A percentile compares a stretch with the other conserved stretches of the same genome.
Conservation (phyloP, 2,329 filamentous ascomycete genomes). For the Hymenoscyphus fraxineus region DNA sequence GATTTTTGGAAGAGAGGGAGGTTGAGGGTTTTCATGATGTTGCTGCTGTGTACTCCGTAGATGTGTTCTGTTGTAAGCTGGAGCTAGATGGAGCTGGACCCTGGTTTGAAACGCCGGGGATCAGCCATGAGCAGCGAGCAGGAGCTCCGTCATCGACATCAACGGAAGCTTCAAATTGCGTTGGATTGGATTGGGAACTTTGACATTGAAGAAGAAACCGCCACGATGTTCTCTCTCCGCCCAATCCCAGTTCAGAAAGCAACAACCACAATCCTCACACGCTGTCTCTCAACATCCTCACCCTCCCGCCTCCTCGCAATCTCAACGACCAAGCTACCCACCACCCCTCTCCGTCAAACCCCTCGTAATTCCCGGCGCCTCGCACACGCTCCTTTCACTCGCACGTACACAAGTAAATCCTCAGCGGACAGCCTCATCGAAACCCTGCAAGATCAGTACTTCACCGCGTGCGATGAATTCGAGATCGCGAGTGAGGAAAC, state of each 20-base stretch:
- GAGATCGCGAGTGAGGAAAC: conserved; percentile 47
- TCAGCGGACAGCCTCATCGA: conserved; percentile 27
- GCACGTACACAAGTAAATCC: conserved; percentile 18
- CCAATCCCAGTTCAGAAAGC: conserved; percentile 15
- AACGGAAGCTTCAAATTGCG: background rate
- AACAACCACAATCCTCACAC: conserved; percentile 11
- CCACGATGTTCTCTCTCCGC: conserved; percentile 24
- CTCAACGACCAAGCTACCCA: conserved; percentile 6
- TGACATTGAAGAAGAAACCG: background rate
- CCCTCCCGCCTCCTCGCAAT: background rate
- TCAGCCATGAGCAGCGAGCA: background rate
- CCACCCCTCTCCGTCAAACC: conserved; percentile 5
- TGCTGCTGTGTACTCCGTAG: background rate
- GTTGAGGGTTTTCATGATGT: background rate
- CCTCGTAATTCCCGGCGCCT: background rate
- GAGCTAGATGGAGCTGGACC: background rate
- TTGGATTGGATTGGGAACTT: background rate
- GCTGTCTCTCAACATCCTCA: conserved; percentile 15
- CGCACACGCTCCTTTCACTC: background rate
- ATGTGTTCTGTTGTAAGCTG: background rate
- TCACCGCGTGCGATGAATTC: conserved; percentile 45
- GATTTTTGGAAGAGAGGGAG: background rate
- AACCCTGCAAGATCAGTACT: conserved; percentile 36
- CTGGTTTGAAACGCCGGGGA: background rate
- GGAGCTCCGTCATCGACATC: background rate